A percentile compares a stretch with the other conserved stretches of the same genome.
Evolutionary conservation across 2,329 filamentous ascomycete species (phyloP).

Genomic region (Chrysoporthe cubensis): DNA sequence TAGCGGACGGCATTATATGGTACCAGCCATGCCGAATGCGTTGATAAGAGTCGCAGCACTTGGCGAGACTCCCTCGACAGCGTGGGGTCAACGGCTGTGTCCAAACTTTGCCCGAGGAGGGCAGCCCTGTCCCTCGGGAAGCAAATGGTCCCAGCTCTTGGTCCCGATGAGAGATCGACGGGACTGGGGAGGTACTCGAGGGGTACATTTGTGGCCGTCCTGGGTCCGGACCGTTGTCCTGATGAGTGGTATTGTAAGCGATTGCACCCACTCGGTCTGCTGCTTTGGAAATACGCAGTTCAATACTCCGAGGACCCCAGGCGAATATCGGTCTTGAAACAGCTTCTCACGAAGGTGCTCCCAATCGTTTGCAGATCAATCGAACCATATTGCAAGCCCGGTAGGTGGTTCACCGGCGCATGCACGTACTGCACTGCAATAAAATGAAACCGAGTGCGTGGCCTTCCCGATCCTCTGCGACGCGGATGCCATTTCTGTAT

Average conservation of each 20-base stretch:
- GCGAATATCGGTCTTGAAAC: background rate
- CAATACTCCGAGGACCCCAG: constrained; percentile 1
- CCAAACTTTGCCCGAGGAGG: constrained; percentile 18
- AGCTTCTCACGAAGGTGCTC: background rate
- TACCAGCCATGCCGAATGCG: constrained; percentile 4
- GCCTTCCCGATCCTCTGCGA: background rate
- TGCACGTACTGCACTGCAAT: background rate
- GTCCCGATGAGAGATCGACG: constrained; percentile 18
- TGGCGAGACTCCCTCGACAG: background rate
- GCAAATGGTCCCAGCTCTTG: constrained; percentile 23
- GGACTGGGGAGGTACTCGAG: constrained; percentile 18
- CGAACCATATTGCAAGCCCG: background rate
- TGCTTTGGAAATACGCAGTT: constrained; percentile 1
- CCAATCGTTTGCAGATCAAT: background rate
- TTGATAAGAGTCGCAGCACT: constrained; percentile 5
- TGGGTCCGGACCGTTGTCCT: constrained; percentile 4
- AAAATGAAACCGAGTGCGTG: background rate
- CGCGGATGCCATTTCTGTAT: constrained; percentile 2
- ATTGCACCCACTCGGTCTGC: constrained; percentile 6
- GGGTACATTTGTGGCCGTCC: constrained; percentile 17
- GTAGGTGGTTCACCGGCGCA: background rate
- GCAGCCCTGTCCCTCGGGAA: constrained; percentile 21
- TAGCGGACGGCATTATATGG: background rate
- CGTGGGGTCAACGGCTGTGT: constrained; percentile 18
- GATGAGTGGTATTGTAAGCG: constrained; percentile 6